Evolutionary conservation across 768 basidiomycete genomes (phyloP).

Genomic region (Cubamyces lactineus): DNA sequence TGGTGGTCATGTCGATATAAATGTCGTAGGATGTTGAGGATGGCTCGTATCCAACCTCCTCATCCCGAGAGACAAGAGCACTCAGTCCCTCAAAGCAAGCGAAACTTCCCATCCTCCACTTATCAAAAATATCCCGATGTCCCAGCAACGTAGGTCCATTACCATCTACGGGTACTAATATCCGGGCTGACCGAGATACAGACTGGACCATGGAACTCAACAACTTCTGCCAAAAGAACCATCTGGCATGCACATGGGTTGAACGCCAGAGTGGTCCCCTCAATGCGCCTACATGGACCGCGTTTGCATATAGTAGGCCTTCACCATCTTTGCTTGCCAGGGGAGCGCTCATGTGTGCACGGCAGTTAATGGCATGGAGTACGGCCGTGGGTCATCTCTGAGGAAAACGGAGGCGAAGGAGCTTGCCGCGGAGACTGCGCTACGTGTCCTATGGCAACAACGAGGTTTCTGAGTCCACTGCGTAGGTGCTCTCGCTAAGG

Average conservation of each 20-base stretch:
- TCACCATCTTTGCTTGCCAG: not conserved
- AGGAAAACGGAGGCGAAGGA: constrained; percentile 32
- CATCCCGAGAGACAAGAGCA: too few relatives aligned
- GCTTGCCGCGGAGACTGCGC: constrained; percentile 30
- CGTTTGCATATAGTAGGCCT: constrained; percentile 35
- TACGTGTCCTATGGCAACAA: constrained; percentile 7
- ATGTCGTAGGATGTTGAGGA: too few relatives aligned
- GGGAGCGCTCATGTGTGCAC: not conserved
- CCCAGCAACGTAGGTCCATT: not conserved
- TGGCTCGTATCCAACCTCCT: too few relatives aligned
- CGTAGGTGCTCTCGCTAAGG: not conserved
- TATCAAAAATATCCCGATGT: not conserved
- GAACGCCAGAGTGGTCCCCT: constrained; percentile 28
- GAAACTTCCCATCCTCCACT: not conserved
- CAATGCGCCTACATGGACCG: constrained; percentile 34
- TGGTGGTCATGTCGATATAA: not conserved
- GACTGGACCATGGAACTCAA: constrained; percentile 33
- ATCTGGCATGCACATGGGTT: constrained; percentile 13
- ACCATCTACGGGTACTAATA: not conserved
- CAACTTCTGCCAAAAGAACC: constrained; percentile 30
- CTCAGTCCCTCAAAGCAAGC: too few relatives aligned
- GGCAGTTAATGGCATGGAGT: constrained; percentile 31
- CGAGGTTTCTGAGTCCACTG: not conserved
- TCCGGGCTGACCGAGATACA: not conserved
- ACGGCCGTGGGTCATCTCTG: constrained; percentile 28